A percentile compares a stretch with the other conserved stretches of the same genome.
Evolutionary conservation across 1,284 basidiomycete species (phyloP).

Genomic region (Leccinum subspadiceum): DNA sequence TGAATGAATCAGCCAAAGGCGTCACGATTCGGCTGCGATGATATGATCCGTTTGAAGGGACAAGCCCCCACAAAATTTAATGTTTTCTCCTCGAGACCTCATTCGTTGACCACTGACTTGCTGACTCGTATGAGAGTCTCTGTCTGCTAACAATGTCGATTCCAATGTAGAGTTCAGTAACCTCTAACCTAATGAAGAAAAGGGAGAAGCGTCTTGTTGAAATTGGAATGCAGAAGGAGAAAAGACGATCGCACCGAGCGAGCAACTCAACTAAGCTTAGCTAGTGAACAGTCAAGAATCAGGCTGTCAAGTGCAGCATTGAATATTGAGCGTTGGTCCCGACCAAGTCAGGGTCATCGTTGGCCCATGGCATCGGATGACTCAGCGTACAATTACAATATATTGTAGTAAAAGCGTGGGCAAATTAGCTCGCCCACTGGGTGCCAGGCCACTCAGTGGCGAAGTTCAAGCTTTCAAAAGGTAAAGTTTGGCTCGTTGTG

Average conservation of each 20-base stretch:
- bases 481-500: no score
- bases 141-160: neutral
- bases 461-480: no score
- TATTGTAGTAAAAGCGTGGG: no score
- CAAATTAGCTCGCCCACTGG: no score
- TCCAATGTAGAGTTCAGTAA: neutral
- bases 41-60: neutral
- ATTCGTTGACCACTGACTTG: neutral
- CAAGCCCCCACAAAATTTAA: neutral
- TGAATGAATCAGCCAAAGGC: neutral
- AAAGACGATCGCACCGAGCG: neutral
- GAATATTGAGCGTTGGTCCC: neutral
- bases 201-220: neutral
- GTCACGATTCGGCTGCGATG: neutral
- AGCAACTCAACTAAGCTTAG: neutral
- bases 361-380: neutral
- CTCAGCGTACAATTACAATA: no score
- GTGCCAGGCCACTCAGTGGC: no score
- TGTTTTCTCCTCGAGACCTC: neutral
- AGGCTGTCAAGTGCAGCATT: neutral
- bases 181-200: neutral
- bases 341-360: neutral
- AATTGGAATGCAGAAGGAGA: neutral
- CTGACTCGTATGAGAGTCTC: neutral
- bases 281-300: neutral